Evolutionary conservation across 2,329 filamentous ascomycete genomes (phyloP).

Genomic region (Fusarium sambucinum): DNA sequence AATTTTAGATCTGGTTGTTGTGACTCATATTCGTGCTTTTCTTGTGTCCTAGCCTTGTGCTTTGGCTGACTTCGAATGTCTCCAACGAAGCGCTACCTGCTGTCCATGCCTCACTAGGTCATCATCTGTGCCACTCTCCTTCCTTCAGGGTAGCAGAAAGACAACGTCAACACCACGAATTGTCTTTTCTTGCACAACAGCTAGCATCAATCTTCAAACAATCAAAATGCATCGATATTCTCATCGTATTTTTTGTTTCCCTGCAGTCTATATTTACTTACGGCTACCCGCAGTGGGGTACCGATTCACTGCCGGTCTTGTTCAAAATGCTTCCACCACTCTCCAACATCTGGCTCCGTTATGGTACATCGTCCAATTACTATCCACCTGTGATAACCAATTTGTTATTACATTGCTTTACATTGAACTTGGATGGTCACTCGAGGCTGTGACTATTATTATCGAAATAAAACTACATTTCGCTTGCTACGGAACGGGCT

Average conservation of each 20-base stretch:
- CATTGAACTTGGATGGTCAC: slow-evolving; percentile 1
- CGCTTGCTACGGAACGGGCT: not conserved
- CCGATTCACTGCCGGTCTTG: slow-evolving; percentile 33
- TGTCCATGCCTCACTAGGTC: too few species aligned
- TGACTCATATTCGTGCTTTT: too few species aligned
- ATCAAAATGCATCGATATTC: slow-evolving; percentile 6
- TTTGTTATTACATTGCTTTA: slow-evolving; percentile 11
- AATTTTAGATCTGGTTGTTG: too few species aligned
- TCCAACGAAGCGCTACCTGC: not conserved
- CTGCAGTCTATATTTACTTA: not conserved
- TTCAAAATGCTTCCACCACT: slow-evolving; percentile 7
- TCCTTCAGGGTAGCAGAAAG: slow-evolving; percentile 1
- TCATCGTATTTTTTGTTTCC: not conserved
- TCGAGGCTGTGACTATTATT: slow-evolving; percentile 12
- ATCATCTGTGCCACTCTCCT: not conserved
- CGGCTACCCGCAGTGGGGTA: not conserved
- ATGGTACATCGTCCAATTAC: slow-evolving; percentile 21
- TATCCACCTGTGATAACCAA: slow-evolving; percentile 24
- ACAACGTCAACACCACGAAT: not conserved
- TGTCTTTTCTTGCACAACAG: not conserved
- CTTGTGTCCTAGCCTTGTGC: not conserved
- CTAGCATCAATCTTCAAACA: not conserved
- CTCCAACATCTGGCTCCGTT: not conserved
- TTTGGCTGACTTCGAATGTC: not conserved
- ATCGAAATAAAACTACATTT: not conserved